Base-by-base conservation (phyloP, 1,284 basidiomycete species). In the Austroboletus niveus region DNA sequence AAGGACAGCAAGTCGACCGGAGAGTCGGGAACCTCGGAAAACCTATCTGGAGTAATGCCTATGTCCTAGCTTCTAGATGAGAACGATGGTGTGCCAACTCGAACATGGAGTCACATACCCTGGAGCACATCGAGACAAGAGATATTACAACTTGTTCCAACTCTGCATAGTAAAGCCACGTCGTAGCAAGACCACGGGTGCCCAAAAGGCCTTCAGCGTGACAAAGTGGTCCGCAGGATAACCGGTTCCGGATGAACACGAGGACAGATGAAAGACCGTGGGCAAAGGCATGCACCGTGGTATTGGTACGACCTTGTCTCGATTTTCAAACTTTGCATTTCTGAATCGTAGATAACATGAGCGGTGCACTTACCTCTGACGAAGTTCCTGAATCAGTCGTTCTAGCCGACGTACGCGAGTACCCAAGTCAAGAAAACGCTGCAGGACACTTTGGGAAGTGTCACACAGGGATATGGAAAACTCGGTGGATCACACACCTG, bases 331-430 rank as follows among this genome's bases (percentile, higher is more conserved):
- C 36, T 45, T 52, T 8, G 15, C 42, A 24, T 44, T 30, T 48
- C 38, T 32, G 47, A 41, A 15, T 42, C 29, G 2, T 8, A 43
- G 30, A 41, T 24, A 40, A 22, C 24, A 12, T 2, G 35, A 45
- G 49, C 22, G n/a, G 32, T 3, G 9, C 9, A 12, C 62, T 54
- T 56, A 85, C 85, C 72, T 77, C 32, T 56, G 57, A 43, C 76
- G 73, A 35, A 82, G 61, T 5, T 59, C 53, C n/a, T 64, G 64
- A 4, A 80, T 58, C 12, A 87, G 60, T 1, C 70, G 66, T 45
- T 90, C 87, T 4, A 89, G 60, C n/a, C 87, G 78, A 45, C 87
- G 79, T 45, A 85, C 63, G 2, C 81, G 63, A 2, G 80, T 79
- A 2, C 88, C 88, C 47, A 89, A 81, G 6, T 70, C 75, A 38